Evolutionary conservation across 2,329 filamentous ascomycete species (phyloP).

Genomic region (Phaeosphaeria sp.): DNA sequence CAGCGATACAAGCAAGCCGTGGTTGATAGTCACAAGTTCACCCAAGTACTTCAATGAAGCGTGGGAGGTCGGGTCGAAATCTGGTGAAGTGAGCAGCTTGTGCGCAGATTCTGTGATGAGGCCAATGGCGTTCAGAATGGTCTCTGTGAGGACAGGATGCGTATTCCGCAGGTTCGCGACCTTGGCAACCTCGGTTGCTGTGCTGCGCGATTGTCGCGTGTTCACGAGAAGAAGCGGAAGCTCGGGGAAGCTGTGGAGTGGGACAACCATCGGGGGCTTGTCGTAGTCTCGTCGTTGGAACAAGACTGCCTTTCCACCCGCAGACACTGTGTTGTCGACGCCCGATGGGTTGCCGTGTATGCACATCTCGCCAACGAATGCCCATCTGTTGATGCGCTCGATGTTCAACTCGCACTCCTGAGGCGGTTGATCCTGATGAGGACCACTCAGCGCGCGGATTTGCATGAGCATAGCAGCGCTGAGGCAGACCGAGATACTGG

Average conservation of each 20-base stretch:
- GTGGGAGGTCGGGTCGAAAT: slow-evolving; percentile 71
- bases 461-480: slow-evolving; percentile 85
- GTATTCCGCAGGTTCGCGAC: slow-evolving; percentile 74
- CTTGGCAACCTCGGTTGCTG: slow-evolving; percentile 83
- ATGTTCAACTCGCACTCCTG: slow-evolving; percentile 89
- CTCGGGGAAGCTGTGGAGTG: slow-evolving; percentile 88
- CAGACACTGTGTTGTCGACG: slow-evolving; percentile 94
- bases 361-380: slow-evolving; percentile 95
- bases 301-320: slow-evolving; percentile 91
- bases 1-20: slow-evolving; percentile 86
- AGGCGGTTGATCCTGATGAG: slow-evolving; percentile 87
- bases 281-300: slow-evolving; percentile 82
- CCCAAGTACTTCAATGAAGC: slow-evolving; percentile 76
- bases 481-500: slow-evolving; percentile 90
- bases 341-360: slow-evolving; percentile 97
- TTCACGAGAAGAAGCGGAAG: slow-evolving; percentile 89
- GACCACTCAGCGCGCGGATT: slow-evolving; percentile 84
- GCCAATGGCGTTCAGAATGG: slow-evolving; percentile 86
- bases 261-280: slow-evolving; percentile 76
- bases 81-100: slow-evolving; percentile 62
- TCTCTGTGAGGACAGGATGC: slow-evolving; percentile 79
- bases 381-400: slow-evolving; percentile 96
- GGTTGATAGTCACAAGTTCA: slow-evolving; percentile 90
- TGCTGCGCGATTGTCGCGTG: slow-evolving; percentile 87
- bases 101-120: slow-evolving; percentile 68